Percentiles rank a stretch among this genome's conserved stretches.
These are phyloP conservation scores for Terana coerulea DNA, from an alignment of 768 basidiomycete genomes.

Conservation along the genomic window DNA sequence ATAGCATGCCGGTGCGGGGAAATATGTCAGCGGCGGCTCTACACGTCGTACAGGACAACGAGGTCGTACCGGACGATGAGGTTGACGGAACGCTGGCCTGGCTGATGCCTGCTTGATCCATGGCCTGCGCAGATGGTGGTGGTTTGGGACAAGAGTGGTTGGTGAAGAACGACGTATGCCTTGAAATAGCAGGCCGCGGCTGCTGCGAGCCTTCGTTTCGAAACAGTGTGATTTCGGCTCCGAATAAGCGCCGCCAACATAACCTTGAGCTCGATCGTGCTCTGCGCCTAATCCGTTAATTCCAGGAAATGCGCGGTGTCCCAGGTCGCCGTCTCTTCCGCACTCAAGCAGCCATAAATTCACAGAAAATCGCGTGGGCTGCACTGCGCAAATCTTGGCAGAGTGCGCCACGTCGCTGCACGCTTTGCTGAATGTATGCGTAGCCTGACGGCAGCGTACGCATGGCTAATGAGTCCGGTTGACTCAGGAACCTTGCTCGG, in stretches of 20 bases:
- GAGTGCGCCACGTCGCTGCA: no score
- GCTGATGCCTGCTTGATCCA: constrained; percentile 1
- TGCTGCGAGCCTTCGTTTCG: constrained; percentile 7
- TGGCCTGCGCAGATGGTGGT: not conserved
- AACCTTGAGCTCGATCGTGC: not conserved
- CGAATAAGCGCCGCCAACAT: constrained; percentile 1
- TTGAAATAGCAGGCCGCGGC: constrained; percentile 12
- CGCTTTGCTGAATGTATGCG: no score
- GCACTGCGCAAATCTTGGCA: no score
- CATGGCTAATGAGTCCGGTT: no score
- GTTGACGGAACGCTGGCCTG: constrained; percentile 2
- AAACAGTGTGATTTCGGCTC: constrained; percentile 5
- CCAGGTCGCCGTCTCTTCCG: not conserved
- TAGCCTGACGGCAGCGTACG: no score
- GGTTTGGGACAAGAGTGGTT: not conserved
- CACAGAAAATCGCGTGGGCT: no score
- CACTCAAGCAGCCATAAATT: no score
- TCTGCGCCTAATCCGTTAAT: not conserved
- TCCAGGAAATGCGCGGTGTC: not conserved
- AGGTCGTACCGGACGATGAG: constrained; percentile 1
- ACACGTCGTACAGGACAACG: not conserved
- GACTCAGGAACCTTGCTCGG: not conserved
- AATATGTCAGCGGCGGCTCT: not conserved
- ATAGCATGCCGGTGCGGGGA: constrained; percentile 4
- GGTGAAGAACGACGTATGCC: not conserved